Percentiles rank a stretch among this genome's conserved stretches.
phyloP scores from a whole-genome alignment of 768 basidiomycete genomes.

The Leccinum longicurvipes region DNA sequence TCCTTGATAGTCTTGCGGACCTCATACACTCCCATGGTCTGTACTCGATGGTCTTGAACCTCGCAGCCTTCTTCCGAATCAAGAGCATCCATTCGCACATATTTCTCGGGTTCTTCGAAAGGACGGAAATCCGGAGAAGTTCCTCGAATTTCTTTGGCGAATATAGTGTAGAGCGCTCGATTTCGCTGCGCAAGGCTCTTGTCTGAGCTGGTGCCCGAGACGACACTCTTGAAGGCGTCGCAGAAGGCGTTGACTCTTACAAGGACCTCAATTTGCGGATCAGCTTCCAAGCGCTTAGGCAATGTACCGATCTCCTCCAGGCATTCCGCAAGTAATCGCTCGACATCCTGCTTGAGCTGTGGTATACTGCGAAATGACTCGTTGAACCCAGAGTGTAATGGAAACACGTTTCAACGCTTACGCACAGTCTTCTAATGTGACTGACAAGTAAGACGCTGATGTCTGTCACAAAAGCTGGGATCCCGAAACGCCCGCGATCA shows the following conservation, averaged over 20 bases:
- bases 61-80: conserved; percentile 4
- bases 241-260: conserved; percentile 45
- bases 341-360: conserved; percentile 38
- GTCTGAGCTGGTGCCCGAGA: conserved; percentile 32
- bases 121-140: conserved; percentile 44
- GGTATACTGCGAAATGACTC: conserved; percentile 41
- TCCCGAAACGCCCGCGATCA: conserved; percentile 51
- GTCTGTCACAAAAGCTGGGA: conserved; percentile 46
- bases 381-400: conserved; percentile 3
- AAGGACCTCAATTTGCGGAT: conserved; percentile 47
- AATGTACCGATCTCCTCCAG: conserved; percentile 34
- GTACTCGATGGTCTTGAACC: background rate
- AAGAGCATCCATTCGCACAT: conserved; percentile 6
- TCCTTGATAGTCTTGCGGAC: conserved; percentile 34
- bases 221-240: conserved; percentile 31
- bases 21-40: conserved; percentile 30
- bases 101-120: conserved; percentile 14
- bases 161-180: conserved; percentile 29
- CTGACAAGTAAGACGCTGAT: conserved; percentile 51
- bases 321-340: conserved; percentile 37
- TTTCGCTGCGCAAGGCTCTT: conserved; percentile 38
- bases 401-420: background rate
- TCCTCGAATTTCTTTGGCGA: conserved; percentile 34
- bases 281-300: conserved; percentile 36
- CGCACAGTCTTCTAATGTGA: conserved; percentile 54